These are phyloP conservation scores for Neophaeococcomyces mojaviensis DNA, from an alignment of 2,329 filamentous ascomycete species.

Conservation along the genomic window DNA sequence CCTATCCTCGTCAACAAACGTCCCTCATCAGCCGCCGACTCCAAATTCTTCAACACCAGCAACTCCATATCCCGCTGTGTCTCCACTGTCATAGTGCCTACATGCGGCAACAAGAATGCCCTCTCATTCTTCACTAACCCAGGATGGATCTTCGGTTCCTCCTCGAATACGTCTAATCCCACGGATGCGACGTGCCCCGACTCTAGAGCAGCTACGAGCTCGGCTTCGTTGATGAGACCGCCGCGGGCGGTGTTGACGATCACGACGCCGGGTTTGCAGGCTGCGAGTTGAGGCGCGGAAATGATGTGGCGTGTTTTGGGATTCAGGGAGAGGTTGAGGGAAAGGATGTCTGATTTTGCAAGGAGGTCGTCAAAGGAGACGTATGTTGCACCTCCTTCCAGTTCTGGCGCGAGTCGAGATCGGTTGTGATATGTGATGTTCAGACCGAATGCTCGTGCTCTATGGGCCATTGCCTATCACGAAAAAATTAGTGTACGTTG, in stretches of 20 bases:
- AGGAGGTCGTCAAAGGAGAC: constrained; percentile 41
- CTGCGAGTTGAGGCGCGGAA: constrained; percentile 35
- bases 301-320: constrained; percentile 41
- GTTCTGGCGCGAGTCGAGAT: constrained; percentile 32
- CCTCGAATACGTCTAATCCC: constrained; percentile 42
- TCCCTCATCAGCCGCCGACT: constrained; percentile 49
- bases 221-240: constrained; percentile 40
- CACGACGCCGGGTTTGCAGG: constrained; percentile 40
- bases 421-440: constrained; percentile 43
- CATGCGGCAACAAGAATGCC: constrained; percentile 52
- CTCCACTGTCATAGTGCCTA: constrained; percentile 54
- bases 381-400: constrained; percentile 36
- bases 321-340: constrained; percentile 39
- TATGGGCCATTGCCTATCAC: constrained; percentile 41
- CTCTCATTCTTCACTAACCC: constrained; percentile 38
- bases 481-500: background rate
- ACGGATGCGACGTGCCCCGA: constrained; percentile 39
- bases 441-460: constrained; percentile 40
- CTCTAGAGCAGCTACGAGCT: constrained; percentile 37
- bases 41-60: constrained; percentile 51
- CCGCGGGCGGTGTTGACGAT: constrained; percentile 40
- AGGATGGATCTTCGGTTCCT: constrained; percentile 40
- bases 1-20: constrained; percentile 53
- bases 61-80: constrained; percentile 57
- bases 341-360: constrained; percentile 40